Evolutionary conservation across 2,329 filamentous ascomycete genomes (phyloP).

Genomic region (Aspergillus ruber): DNA sequence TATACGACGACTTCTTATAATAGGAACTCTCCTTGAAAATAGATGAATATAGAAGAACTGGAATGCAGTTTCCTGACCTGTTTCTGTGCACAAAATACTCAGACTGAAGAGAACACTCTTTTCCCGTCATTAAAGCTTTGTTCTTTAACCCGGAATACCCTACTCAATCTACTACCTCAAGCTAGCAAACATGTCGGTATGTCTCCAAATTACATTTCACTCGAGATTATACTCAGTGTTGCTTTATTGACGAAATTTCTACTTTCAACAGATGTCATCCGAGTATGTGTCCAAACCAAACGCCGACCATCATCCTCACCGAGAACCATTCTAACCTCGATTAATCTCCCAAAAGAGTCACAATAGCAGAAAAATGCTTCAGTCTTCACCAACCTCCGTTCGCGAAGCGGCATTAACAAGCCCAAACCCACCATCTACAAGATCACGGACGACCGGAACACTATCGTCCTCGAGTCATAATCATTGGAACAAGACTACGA

Average conservation of each 20-base stretch:
- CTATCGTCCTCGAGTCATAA: slow-evolving; percentile 5
- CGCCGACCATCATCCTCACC: too few species aligned
- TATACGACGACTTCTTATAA: neutral
- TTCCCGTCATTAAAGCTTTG: neutral
- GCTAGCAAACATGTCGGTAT: neutral
- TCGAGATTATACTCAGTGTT: neutral
- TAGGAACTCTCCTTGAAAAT: neutral
- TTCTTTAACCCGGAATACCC: neutral
- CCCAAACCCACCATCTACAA: slow-evolving; percentile 8
- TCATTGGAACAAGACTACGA: slow-evolving; percentile 8
- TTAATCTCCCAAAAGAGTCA: neutral
- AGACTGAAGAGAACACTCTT: neutral
- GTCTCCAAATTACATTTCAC: neutral
- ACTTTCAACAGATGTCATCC: neutral
- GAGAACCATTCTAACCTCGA: neutral
- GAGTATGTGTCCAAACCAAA: neutral
- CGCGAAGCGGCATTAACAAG: slow-evolving; percentile 1
- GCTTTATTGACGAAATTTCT: neutral
- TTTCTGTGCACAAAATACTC: neutral
- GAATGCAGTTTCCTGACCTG: neutral
- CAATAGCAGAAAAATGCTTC: neutral
- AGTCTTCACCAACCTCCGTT: slow-evolving; percentile 4
- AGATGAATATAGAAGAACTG: neutral
- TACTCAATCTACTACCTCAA: neutral
- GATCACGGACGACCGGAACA: slow-evolving; percentile 7